Evolutionary conservation across 306 rosid species (phyloP).

Genomic region (Prunus mira): DNA sequence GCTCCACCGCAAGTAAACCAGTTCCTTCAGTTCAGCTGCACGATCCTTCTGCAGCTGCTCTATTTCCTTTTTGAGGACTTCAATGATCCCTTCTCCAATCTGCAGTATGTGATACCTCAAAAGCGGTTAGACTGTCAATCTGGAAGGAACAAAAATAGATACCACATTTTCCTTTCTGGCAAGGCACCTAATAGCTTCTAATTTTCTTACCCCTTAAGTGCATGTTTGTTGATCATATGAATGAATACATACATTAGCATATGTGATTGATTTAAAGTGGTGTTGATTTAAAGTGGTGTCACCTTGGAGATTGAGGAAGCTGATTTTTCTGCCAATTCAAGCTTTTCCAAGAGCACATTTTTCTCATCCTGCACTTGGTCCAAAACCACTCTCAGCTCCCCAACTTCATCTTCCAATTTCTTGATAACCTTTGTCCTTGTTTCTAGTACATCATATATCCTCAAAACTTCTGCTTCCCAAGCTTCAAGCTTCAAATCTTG

Average conservation of each 20-base stretch:
- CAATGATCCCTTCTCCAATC: conserved; percentile 38
- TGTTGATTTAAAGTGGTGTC: conserved; percentile 5
- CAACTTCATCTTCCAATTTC: conserved; percentile 47
- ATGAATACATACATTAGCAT: not conserved
- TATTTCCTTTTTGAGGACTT: conserved; percentile 46
- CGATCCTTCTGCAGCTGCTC: conserved; percentile 45
- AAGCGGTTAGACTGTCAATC: not conserved
- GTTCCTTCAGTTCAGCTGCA: conserved; percentile 34
- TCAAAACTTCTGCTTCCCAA: conserved; percentile 41
- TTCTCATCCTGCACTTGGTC: conserved; percentile 47
- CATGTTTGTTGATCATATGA: too few relatives aligned
- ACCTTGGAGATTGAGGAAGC: conserved; percentile 33
- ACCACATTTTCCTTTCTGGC: too few relatives aligned
- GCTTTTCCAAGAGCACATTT: conserved; percentile 37
- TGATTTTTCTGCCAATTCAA: conserved; percentile 41
- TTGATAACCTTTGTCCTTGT: conserved; percentile 28
- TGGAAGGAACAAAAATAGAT: not conserved
- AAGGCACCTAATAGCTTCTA: too few relatives aligned
- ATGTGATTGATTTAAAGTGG: not conserved
- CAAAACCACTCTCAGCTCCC: conserved; percentile 38
- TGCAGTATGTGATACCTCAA: conserved; percentile 28
- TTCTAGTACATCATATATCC: conserved; percentile 37
- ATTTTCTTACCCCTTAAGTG: not conserved
- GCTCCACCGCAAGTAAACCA: conserved; percentile 42
- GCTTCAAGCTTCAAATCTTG: conserved; percentile 46